These are phyloP conservation scores for Lactarius hatsudake DNA, from an alignment of 768 basidiomycete genomes.

Conservation along the genomic window DNA sequence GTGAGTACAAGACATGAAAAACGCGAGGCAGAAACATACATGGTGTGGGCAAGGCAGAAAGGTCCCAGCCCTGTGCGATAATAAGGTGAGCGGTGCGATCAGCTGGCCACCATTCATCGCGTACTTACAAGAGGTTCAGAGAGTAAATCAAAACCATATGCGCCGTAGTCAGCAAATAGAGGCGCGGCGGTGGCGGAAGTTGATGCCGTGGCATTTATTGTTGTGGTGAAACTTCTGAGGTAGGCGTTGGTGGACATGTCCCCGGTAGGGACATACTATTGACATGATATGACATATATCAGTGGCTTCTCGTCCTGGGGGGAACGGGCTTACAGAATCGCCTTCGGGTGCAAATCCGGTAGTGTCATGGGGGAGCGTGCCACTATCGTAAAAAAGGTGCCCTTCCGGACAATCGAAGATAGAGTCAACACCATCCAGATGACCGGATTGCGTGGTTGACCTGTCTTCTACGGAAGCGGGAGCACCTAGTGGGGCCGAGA, in stretches of 20 bases:
- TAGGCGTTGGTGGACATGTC: not conserved
- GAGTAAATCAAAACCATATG: not conserved
- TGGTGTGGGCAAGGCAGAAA: not conserved
- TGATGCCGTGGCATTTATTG: not conserved
- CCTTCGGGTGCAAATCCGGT: not conserved
- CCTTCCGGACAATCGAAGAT: not conserved
- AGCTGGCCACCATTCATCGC: not conserved
- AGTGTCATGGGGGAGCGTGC: not conserved
- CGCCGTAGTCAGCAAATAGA: not conserved
- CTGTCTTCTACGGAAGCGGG: not conserved
- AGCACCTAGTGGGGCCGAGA: not conserved
- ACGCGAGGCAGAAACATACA: not conserved
- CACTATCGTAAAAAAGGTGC: not conserved
- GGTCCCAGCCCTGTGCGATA: not conserved
- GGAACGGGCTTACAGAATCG: not conserved
- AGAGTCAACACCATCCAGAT: not conserved
- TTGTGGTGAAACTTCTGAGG: not conserved
- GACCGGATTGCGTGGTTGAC: not conserved
- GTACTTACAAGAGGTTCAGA: not conserved
- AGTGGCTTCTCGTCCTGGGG: not conserved
- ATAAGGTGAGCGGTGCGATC: not conserved
- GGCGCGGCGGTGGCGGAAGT: not conserved
- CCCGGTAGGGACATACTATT: not conserved
- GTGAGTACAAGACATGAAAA: not conserved
- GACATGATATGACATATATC: not conserved